phyloP scores from a whole-genome alignment of 805 yeast species.

The Candida oleophila region DNA sequence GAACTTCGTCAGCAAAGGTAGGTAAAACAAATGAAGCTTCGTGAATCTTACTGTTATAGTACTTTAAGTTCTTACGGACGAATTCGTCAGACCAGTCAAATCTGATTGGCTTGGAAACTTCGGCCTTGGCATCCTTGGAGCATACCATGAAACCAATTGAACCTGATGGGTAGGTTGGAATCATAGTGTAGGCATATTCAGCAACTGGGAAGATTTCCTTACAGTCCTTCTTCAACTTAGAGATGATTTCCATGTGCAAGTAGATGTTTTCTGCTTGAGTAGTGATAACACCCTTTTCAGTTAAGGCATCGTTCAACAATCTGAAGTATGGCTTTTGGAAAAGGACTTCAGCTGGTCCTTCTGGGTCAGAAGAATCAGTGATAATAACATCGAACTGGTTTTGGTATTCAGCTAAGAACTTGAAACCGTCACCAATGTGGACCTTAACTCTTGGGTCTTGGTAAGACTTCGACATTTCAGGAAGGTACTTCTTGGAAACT shows the following conservation, averaged over 20 bases:
- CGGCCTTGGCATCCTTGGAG: conserved; percentile 64
- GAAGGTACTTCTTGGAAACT: conserved; percentile 82
- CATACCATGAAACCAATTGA: conserved; percentile 98
- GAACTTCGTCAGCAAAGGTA: conserved; percentile 69
- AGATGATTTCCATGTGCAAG: conserved; percentile 83
- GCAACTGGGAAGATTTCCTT: conserved; percentile 84
- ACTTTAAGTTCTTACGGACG: conserved; percentile 66
- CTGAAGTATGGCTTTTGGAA: conserved; percentile 92
- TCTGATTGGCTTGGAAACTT: conserved; percentile 71
- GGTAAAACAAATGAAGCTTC: conserved; percentile 89
- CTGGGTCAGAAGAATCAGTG: conserved; percentile 97
- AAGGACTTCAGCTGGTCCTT: conserved; percentile 93
- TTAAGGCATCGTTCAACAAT: conserved; percentile 81
- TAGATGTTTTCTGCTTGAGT: conserved; percentile 96
- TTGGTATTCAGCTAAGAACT: conserved; percentile 79
- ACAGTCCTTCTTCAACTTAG: conserved; percentile 80
- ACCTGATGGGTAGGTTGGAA: conserved; percentile 97
- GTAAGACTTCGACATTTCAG: conserved; percentile 82
- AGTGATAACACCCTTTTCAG: conserved; percentile 86
- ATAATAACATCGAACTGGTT: conserved; percentile 92
- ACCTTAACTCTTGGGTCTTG: conserved; percentile 86
- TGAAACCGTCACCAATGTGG: conserved; percentile 96
- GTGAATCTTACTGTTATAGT: conserved; percentile 84
- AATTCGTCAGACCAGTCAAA: conserved; percentile 53
- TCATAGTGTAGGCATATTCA: conserved; percentile 86